A percentile compares a stretch with the other conserved stretches of the same genome.
Evolutionary conservation across 2,329 filamentous ascomycete species (phyloP).

Genomic region (Aspergillus piperis): DNA sequence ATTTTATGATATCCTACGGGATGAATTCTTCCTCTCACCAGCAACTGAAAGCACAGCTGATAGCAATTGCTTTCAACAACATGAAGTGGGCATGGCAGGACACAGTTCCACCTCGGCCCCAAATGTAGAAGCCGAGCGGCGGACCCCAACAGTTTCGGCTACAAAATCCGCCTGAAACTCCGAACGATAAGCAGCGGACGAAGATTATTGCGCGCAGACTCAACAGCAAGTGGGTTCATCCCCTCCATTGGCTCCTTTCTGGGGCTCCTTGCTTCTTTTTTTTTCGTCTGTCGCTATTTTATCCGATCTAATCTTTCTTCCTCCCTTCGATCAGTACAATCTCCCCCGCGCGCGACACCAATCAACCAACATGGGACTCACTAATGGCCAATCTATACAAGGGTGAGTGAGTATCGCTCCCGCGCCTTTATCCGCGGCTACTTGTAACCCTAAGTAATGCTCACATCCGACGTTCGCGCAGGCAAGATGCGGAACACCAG

Average conservation of each 20-base stretch:
- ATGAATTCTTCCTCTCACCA: not conserved
- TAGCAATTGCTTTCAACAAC: not conserved
- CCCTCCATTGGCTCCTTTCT: not conserved
- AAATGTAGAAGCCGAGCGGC: not conserved
- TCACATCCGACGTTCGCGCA: not conserved
- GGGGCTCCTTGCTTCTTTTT: not conserved
- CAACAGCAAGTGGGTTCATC: not conserved
- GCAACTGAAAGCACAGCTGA: not conserved
- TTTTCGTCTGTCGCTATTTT: not conserved
- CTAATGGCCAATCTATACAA: not conserved
- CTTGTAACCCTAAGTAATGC: conserved; percentile 13
- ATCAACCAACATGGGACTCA: conserved; percentile 1
- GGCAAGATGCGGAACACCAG: not conserved
- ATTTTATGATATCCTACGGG: too few relatives aligned
- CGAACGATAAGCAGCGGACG: not conserved
- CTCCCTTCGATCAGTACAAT: not conserved
- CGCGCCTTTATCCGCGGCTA: not conserved
- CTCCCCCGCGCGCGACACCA: not conserved
- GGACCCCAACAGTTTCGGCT: conserved; percentile 1
- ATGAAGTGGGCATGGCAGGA: not conserved
- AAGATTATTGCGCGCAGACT: not conserved
- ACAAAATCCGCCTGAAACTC: not conserved
- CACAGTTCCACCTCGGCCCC: not conserved
- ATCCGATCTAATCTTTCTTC: not conserved
- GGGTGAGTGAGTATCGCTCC: not conserved